These are phyloP conservation scores for Bullera alba DNA, from an alignment of 768 basidiomycete genomes.

Conservation along the genomic window DNA sequence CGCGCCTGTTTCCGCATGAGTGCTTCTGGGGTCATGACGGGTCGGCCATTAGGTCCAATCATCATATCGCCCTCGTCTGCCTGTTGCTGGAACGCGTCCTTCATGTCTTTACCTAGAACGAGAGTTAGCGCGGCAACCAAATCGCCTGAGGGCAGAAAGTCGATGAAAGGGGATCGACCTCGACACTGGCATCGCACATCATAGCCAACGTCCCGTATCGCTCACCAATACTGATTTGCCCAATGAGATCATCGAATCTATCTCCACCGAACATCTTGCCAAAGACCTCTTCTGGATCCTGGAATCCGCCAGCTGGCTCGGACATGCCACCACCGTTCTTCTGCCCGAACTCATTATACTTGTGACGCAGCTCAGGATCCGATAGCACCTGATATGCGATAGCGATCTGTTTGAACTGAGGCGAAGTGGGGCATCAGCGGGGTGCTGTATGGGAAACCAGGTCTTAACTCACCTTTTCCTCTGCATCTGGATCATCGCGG, in stretches of 20 bases:
- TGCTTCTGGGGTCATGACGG: constrained; percentile 39
- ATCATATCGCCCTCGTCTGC: constrained; percentile 33
- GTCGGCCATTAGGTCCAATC: constrained; percentile 33
- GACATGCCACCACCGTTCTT: constrained; percentile 43
- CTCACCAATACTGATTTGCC: constrained; percentile 43
- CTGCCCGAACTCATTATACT: constrained; percentile 46
- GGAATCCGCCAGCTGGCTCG: constrained; percentile 44
- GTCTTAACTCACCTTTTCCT: constrained; percentile 39
- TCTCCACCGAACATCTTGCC: constrained; percentile 47
- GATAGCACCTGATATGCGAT: constrained; percentile 46
- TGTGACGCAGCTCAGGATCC: constrained; percentile 41
- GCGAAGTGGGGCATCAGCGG: neutral
- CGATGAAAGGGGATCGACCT: neutral
- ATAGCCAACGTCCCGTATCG: neutral
- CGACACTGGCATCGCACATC: no score
- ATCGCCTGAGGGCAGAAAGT: no score
- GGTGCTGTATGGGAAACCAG: neutral
- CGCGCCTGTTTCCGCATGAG: constrained; percentile 31
- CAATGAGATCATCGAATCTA: constrained; percentile 41
- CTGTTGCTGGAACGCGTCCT: constrained; percentile 45
- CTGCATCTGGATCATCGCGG: constrained; percentile 43
- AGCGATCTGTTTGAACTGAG: constrained; percentile 44
- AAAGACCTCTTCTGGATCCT: constrained; percentile 46
- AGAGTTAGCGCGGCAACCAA: no score
- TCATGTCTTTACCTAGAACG: constrained; percentile 45